Evolutionary conservation across 2,329 filamentous ascomycete species (phyloP), one percentile per base, ranked within the genome.

Genomic region (Fusarium stilboides): DNA sequence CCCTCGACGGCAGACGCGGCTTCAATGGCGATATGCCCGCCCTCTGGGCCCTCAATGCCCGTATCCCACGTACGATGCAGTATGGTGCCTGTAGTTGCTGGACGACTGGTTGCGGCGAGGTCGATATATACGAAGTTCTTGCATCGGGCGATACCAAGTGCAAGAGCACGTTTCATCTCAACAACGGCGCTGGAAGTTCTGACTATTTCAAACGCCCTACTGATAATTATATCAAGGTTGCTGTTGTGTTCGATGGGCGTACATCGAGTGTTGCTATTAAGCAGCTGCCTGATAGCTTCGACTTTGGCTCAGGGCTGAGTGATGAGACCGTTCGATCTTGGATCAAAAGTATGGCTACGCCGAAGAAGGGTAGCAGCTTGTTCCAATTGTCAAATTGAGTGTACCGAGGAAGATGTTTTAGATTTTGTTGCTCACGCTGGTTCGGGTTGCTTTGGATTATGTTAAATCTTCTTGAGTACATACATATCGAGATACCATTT

Each of bases 71-170:
- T 63, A 89, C 90, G 7, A 81, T 86, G 7, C 91, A 94, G 78
- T 94, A 94, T 81, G 85, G 85, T 67, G 80, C 80, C 4, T 94
- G 92, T 84, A 92, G 88, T 62, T 94, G 92, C 84, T 94, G 91
- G 91, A 79, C 79, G 14, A 83, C 80, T 76, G 74, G 88, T 37
- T 94, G 92, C 76, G 92, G 91, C 72, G 92, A 95, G 80, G 87
- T 92, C 65, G 92, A 95, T 74, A 84, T 94, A 55, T 89, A 91
- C 74, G 92, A 94, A 80, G 85, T 92, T 24, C 87, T 94, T 40
- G 83, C 86, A 63, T 77, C 84, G 1, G 92, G 91, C 28, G 88
- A 91, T 76, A 84, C 81, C 43, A 88, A 88, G 74, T 87, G 88
- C 80, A 94, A 92, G 81, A 89, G 88, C 39, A 92, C 91, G 17